These are phyloP conservation scores for Monascus ruber DNA, from an alignment of 2,329 filamentous ascomycete genomes.

Conservation along the genomic window DNA sequence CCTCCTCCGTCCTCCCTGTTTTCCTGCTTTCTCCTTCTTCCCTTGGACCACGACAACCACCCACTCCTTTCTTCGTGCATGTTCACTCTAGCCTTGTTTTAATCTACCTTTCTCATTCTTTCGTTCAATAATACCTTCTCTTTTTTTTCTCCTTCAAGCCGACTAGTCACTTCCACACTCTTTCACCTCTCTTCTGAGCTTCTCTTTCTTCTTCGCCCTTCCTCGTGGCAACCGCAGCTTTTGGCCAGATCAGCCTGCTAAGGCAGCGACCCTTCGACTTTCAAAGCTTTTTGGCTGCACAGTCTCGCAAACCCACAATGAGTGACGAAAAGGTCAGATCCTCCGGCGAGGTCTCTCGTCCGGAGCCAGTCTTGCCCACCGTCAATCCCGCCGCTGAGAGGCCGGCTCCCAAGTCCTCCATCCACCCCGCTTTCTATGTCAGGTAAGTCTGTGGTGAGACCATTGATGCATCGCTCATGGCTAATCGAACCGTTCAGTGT, in stretches of 20 bases:
- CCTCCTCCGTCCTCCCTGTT: neutral
- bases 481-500: slow-evolving; percentile 40
- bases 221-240: slow-evolving; percentile 34
- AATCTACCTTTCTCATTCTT: too few relatives aligned
- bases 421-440: slow-evolving; percentile 83
- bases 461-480: slow-evolving; percentile 7
- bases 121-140: neutral
- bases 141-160: slow-evolving; percentile 12
- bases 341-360: slow-evolving; percentile 55
- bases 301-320: slow-evolving; percentile 38
- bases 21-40: slow-evolving; percentile 1
- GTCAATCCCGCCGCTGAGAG: slow-evolving; percentile 68
- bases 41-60: neutral
- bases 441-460: slow-evolving; percentile 31
- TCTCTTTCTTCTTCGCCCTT: slow-evolving; percentile 8
- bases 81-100: too few relatives aligned
- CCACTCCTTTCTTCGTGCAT: too few relatives aligned
- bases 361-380: slow-evolving; percentile 55
- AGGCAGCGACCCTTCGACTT: slow-evolving; percentile 39
- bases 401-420: slow-evolving; percentile 49
- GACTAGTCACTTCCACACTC: slow-evolving; percentile 3
- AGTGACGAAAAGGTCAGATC: slow-evolving; percentile 69
- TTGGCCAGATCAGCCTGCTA: slow-evolving; percentile 30
- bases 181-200: slow-evolving; percentile 6
- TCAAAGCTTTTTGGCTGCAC: slow-evolving; percentile 34